Evolutionary conservation across 2,329 filamentous ascomycete species (phyloP).

Genomic region (Remersonia thermophila): DNA sequence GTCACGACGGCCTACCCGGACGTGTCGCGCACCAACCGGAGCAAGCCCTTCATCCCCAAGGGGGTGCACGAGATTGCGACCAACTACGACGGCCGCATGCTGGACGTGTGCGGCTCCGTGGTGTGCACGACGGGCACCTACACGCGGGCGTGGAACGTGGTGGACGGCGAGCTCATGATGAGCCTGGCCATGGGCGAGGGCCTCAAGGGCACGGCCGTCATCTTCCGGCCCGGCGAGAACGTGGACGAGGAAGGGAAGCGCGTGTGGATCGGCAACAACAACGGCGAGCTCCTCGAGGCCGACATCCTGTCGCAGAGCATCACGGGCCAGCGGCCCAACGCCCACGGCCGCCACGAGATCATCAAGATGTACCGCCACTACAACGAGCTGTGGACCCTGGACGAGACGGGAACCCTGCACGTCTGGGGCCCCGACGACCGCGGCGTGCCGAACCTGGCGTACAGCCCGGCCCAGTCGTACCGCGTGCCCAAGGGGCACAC

Average conservation of each 20-base stretch:
- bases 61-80: constrained; percentile 66
- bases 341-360: constrained; percentile 69
- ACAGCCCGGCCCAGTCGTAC: constrained; percentile 60
- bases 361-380: constrained; percentile 75
- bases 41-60: constrained; percentile 62
- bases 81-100: constrained; percentile 74
- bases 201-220: constrained; percentile 65
- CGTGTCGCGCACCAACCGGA: constrained; percentile 68
- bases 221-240: constrained; percentile 71
- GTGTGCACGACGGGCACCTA: constrained; percentile 78
- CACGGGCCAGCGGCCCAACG: constrained; percentile 52
- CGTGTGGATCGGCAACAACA: constrained; percentile 82
- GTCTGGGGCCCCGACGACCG: constrained; percentile 71
- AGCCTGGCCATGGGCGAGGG: constrained; percentile 76
- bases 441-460: constrained; percentile 61
- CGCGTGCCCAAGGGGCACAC: constrained; percentile 70
- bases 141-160: constrained; percentile 78
- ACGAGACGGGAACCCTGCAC: constrained; percentile 75
- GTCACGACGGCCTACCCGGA: constrained; percentile 61
- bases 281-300: constrained; percentile 79
- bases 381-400: constrained; percentile 87
- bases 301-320: constrained; percentile 66
- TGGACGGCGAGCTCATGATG: constrained; percentile 70
- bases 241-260: constrained; percentile 69
- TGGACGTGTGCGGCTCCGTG: constrained; percentile 79